These are phyloP conservation scores for Oryza glumipatula DNA, from an alignment of 176 grass and related monocot species.

Conservation along the genomic window DNA sequence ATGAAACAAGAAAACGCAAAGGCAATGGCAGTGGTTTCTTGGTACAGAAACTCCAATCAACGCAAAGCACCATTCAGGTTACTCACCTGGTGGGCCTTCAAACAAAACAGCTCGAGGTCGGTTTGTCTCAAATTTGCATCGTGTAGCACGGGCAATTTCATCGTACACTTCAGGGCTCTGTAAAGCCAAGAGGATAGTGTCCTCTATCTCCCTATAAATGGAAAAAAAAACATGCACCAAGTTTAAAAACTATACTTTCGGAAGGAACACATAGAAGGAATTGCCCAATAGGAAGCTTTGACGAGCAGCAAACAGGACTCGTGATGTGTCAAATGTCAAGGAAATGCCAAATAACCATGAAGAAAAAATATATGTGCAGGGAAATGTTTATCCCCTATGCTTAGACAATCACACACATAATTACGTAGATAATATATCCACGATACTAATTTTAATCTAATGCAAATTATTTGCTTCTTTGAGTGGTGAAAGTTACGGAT, in stretches of 20 bases:
- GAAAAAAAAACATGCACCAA: conserved; percentile 14
- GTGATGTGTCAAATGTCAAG: conserved; percentile 3
- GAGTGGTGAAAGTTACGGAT: too few relatives aligned
- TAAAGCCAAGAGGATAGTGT: conserved; percentile 87
- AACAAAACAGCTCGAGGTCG: conserved; percentile 90
- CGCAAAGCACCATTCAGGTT: neutral
- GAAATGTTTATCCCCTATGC: neutral
- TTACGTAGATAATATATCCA: conserved; percentile 2
- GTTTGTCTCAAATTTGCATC: conserved; percentile 89
- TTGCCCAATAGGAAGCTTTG: conserved; percentile 18
- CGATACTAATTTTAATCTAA: neutral
- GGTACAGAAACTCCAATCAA: neutral
- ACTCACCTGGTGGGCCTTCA: conserved; percentile 92
- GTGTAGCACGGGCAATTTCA: conserved; percentile 82
- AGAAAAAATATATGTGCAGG: neutral
- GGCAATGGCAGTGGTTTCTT: neutral
- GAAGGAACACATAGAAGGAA: neutral
- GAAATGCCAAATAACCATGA: neutral
- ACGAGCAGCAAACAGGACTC: conserved; percentile 7
- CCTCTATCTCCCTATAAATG: conserved; percentile 89
- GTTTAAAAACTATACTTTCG: neutral
- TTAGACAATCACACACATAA: conserved; percentile 20
- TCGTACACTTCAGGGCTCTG: conserved; percentile 95
- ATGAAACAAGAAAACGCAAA: conserved; percentile 3
- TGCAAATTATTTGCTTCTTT: conserved; percentile 16